phyloP scores from a whole-genome alignment of 345 rosid species.

The Rhizophora apiculata region DNA sequence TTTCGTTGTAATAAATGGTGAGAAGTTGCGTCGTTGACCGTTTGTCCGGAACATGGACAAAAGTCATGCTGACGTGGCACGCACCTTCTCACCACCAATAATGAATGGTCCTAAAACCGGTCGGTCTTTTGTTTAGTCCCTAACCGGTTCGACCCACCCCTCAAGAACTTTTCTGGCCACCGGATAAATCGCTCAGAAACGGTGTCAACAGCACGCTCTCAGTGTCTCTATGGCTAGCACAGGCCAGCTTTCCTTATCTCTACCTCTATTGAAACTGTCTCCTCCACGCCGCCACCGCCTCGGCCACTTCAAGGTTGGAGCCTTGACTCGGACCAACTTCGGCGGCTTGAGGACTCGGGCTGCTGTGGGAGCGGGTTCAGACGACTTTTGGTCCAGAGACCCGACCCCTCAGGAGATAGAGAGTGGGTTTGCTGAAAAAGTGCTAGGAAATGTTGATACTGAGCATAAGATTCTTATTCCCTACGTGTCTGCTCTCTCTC shows the following conservation, averaged over 20 bases:
- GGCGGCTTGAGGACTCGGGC: slow-evolving; percentile 26
- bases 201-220: too few species aligned
- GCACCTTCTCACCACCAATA: neutral
- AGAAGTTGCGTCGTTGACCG: neutral
- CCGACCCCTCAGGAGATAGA: slow-evolving; percentile 78
- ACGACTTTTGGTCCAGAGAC: slow-evolving; percentile 74
- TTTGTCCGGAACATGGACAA: too few species aligned
- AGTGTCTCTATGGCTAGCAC: neutral
- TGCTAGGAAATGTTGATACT: slow-evolving; percentile 55
- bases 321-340: slow-evolving; percentile 12
- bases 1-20: neutral
- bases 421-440: slow-evolving; percentile 78
- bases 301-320: slow-evolving; percentile 3
- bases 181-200: slow-evolving; percentile 19
- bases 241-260: slow-evolving; percentile 27
- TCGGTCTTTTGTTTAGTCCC: neutral
- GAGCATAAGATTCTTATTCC: slow-evolving; percentile 94
- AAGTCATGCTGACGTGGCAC: too few species aligned
- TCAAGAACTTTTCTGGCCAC: neutral
- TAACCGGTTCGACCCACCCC: neutral
- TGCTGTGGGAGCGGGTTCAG: slow-evolving; percentile 31
- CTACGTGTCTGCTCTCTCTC: slow-evolving; percentile 63
- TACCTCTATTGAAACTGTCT: slow-evolving; percentile 19
- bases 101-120: neutral
- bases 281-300: slow-evolving; percentile 20